Conservation (phyloP, 2,329 filamentous ascomycete genomes). For the Fusarium marasasianum region DNA sequence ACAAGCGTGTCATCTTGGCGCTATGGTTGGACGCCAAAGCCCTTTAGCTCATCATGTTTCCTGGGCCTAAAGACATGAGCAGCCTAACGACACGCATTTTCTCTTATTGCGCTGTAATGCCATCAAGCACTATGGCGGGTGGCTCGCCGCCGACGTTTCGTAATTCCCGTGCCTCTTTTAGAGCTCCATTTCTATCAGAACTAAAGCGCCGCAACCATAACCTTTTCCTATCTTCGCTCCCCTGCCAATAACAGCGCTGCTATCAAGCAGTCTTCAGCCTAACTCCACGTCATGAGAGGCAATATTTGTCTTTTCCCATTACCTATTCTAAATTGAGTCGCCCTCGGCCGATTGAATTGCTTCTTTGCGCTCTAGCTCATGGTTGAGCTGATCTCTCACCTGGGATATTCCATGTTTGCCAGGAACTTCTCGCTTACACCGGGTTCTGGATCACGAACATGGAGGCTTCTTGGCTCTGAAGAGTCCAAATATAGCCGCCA, state of each 20-base stretch:
- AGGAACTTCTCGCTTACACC: slow-evolving; percentile 14
- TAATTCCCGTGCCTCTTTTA: slow-evolving; percentile 1
- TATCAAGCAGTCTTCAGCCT: slow-evolving; percentile 16
- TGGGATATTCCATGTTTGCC: slow-evolving; percentile 23
- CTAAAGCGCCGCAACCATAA: slow-evolving; percentile 2
- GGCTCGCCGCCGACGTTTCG: slow-evolving; percentile 31
- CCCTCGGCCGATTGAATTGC: slow-evolving; percentile 13
- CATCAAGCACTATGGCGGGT: slow-evolving; percentile 1
- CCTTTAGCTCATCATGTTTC: slow-evolving; percentile 20
- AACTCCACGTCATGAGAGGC: slow-evolving; percentile 16
- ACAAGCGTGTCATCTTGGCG: slow-evolving; percentile 31
- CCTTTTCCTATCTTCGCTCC: slow-evolving; percentile 1
- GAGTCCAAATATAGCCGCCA: slow-evolving; percentile 25
- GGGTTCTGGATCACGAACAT: slow-evolving; percentile 4
- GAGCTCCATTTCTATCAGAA: neutral
- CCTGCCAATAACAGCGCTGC: slow-evolving; percentile 32
- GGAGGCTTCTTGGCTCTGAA: neutral
- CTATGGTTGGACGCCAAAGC: slow-evolving; percentile 30
- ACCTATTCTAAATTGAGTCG: neutral
- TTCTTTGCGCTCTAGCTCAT: slow-evolving; percentile 4
- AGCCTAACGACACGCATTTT: neutral
- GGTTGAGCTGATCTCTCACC: slow-evolving; percentile 4
- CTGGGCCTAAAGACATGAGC: neutral
- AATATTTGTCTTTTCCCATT: neutral
- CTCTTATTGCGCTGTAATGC: neutral